Evolutionary conservation across 1,284 basidiomycete species (phyloP), one percentile per base, ranked within the genome.

Genomic region (Crucibulum cyathiforme): DNA sequence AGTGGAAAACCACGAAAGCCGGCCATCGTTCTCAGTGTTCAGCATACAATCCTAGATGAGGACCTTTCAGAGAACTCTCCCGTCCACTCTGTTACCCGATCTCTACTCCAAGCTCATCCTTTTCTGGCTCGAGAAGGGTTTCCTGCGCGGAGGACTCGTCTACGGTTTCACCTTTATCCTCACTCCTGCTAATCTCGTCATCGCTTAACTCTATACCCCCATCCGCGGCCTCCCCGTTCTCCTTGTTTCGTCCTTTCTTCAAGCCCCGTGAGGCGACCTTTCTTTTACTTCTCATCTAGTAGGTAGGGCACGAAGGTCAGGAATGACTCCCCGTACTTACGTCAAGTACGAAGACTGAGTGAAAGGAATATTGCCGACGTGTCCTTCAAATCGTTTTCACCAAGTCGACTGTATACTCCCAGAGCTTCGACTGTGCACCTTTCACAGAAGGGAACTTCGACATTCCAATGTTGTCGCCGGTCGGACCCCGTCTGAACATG

Each of bases 371-470:
- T 24, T 24, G 24, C 24, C 24, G 24, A 24, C 24, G 24, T 4
- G 24, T 24, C 24, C 24, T 24, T 24, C 24, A 24, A 24, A 24
- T 24, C 24, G 24, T 24, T 24, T 24, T 24, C 24, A 24, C 24
- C 24, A 24, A 24, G 24, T 24, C 24, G 24, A 76, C 64, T 0
- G 78, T 78, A 61, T 82, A 80, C 39, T 78, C 74, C 80, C 81
- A 82, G 24, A 82, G 53, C 56, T 65, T 71, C 57, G 70, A 68
- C 60, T 70, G 65, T 13, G 68, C 73, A 54, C 77, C 77, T 5
- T 72, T 71, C 3, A 73, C 67, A 17, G 75, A 75, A 59, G 68
- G 72, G 45, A 73, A 75, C 9, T 66, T 62, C 45, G 64, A 63
- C 66, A 63, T 71, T 4, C 73, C 76, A 45, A 78, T 64, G 58